Evolutionary conservation across 495 filamentous ascomycete genomes (phyloP).

Genomic region (Daldinia loculata): DNA sequence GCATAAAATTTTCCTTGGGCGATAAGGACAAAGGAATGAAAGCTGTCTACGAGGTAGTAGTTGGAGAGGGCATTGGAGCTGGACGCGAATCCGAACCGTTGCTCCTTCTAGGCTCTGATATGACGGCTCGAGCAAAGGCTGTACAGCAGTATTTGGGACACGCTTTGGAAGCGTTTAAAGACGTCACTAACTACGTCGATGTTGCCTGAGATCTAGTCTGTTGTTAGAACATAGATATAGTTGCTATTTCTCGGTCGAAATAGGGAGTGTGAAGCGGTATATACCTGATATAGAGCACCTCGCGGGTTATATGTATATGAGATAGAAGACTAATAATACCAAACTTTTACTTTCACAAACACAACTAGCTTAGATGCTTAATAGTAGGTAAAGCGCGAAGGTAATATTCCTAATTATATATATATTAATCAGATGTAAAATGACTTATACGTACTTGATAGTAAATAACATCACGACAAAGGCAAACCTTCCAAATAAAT

Average conservation of each 20-base stretch:
- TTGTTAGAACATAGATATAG: neutral
- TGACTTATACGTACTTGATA: no score
- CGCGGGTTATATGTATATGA: neutral
- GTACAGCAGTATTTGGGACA: slow-evolving; percentile 50
- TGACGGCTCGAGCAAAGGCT: slow-evolving; percentile 48
- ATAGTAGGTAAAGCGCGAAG: no score
- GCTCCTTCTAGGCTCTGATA: slow-evolving; percentile 56
- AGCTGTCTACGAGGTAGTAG: slow-evolving; percentile 58
- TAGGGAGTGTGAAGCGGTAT: neutral
- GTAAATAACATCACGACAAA: no score
- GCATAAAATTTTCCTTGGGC: slow-evolving; percentile 47
- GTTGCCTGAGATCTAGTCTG: slow-evolving; percentile 18
- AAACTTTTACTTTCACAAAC: no score
- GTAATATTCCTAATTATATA: no score
- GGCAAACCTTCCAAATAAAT: no score
- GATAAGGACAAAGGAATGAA: slow-evolving; percentile 62
- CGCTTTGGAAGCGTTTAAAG: slow-evolving; percentile 50
- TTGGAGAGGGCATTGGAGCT: slow-evolving; percentile 56
- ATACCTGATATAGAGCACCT: neutral
- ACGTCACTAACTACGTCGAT: slow-evolving; percentile 45
- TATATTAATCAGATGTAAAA: no score
- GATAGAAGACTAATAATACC: neutral
- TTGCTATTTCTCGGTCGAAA: neutral
- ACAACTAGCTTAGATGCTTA: no score
- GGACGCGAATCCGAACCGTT: slow-evolving; percentile 53